These are phyloP conservation scores for Puccinia triticina DNA, from an alignment of 1,284 basidiomycete genomes.

Conservation along the genomic window DNA sequence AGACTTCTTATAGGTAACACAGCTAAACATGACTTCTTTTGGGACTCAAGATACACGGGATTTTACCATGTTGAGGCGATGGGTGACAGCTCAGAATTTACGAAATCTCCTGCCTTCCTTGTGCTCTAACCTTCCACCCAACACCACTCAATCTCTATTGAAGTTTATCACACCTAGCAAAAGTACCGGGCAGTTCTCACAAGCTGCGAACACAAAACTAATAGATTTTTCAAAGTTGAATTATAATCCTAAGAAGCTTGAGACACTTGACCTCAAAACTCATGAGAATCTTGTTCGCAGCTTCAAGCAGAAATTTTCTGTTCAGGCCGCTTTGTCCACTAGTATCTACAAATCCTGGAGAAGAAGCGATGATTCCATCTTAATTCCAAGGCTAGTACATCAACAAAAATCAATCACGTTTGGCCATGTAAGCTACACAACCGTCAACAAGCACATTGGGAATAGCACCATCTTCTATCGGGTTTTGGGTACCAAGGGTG, in stretches of 20 bases:
- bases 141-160: not conserved
- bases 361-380: not conserved
- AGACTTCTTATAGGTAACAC: too few relatives aligned
- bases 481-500: too few relatives aligned
- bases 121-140: not conserved
- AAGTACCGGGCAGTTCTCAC: not conserved
- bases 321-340: not conserved
- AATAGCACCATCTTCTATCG: conserved; percentile 18
- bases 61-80: not conserved
- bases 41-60: not conserved
- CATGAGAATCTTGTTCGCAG: not conserved
- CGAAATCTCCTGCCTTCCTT: not conserved
- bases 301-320: not conserved
- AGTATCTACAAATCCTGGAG: not conserved
- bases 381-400: not conserved
- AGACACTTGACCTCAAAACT: not conserved
- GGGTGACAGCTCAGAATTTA: not conserved
- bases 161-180: not conserved
- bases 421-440: not conserved
- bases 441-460: not conserved
- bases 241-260: not conserved
- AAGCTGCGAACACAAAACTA: not conserved
- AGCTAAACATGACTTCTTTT: not conserved
- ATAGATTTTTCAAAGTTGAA: not conserved
- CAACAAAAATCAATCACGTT: not conserved